Evolutionary conservation across 805 yeast species (phyloP), one percentile per base, ranked within the genome.

Genomic region (Zygosaccharomyces kombuchaensis): DNA sequence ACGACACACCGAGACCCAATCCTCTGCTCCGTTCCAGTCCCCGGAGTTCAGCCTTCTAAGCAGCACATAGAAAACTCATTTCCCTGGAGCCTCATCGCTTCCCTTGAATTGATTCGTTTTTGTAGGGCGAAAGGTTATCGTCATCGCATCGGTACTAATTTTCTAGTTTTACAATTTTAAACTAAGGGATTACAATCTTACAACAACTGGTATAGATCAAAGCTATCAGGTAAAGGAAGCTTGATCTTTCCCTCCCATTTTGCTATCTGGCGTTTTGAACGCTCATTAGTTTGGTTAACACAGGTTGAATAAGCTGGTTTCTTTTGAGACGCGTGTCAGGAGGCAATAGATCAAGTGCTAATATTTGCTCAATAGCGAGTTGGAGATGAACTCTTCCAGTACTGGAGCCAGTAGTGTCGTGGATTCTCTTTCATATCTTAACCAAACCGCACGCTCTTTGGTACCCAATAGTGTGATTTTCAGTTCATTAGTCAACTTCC

Each of bases 401-500:
- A 19, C 36, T 4, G 21, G 16, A 4, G 40, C 22, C 17, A 25
- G 31, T 12, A 36, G 29, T 23, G 27, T 48, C 21, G 26, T 49
- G 19, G 48, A 40, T 9, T 48, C 49, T 14, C 44, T 56, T 13
- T 47, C 56, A n/a, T 63, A 63, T 41, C 46, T 63, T 9, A 53
- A 62, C 42, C 63, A 55, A 36, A 44, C 57, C 8, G 40, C 52
- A 2, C 47, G 50, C 31, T 46, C 38, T 14, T 26, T 62, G 7
- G 44, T 60, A 9, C 40, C 44, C n/a, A 57, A 55, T 2, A 46
- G 46, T 13, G 43, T 49, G 6, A 27, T 50, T 4, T 41, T 50
- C 34, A 45, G 57, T 3, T 37, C 51, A n/a, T n/a, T 48, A 21
- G 34, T 57, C 21, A 59, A 57, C 43, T 44, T 42, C 21, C 62